Conservation (phyloP, 305 asterid species). For the Withania somnifera region DNA sequence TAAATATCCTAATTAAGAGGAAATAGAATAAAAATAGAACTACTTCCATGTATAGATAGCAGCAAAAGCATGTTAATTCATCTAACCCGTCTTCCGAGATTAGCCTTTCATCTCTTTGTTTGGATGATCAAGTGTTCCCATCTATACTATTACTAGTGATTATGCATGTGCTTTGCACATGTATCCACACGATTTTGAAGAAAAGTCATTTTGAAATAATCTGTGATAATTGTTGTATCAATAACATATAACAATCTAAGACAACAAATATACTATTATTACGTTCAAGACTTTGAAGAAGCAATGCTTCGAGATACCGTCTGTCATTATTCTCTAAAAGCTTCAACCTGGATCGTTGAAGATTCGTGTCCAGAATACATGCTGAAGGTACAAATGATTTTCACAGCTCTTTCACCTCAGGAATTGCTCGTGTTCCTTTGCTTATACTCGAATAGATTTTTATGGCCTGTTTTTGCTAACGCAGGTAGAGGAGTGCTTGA, state of each 20-base stretch:
- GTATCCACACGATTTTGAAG: no score
- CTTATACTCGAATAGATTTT: neutral
- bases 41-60: neutral
- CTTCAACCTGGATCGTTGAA: conserved; percentile 43
- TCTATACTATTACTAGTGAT: no score
- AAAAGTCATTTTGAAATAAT: no score
- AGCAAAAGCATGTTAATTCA: no score
- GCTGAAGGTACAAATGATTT: conserved; percentile 28
- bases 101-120: no score
- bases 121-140: no score
- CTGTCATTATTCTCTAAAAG: conserved; percentile 42
- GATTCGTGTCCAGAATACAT: conserved; percentile 54
- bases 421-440: neutral
- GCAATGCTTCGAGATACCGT: conserved; percentile 30
- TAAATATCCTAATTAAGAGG: neutral
- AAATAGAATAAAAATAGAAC: neutral
- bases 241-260: neutral
- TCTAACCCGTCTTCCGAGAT: no score
- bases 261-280: neutral
- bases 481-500: conserved; percentile 48
- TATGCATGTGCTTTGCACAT: no score
- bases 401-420: neutral
- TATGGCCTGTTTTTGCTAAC: neutral
- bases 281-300: conserved; percentile 33
- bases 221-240: no score